Percentiles rank a stretch among this genome's conserved stretches.
phyloP scores from a whole-genome alignment of 768 basidiomycete species.

The Ramaria sp. region DNA sequence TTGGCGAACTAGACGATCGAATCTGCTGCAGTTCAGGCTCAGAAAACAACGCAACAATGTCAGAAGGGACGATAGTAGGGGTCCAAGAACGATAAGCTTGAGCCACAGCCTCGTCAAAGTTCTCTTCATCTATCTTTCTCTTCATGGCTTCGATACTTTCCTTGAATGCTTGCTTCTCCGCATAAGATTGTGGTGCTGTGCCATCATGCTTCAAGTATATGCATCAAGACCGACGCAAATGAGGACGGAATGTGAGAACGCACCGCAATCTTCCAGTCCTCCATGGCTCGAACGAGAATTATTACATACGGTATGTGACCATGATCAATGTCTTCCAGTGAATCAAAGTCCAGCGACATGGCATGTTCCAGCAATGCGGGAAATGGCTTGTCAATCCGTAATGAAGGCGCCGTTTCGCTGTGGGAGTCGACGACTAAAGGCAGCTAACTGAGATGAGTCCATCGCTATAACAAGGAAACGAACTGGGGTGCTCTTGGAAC shows the following conservation, averaged over 20 bases:
- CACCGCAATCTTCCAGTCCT: slow-evolving; percentile 74
- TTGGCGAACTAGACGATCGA: slow-evolving; percentile 24
- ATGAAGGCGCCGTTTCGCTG: slow-evolving; percentile 59
- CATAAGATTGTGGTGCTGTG: slow-evolving; percentile 37
- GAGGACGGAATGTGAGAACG: slow-evolving; percentile 16
- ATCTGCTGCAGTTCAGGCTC: slow-evolving; percentile 36
- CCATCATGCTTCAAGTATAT: slow-evolving; percentile 48
- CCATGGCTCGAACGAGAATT: slow-evolving; percentile 73
- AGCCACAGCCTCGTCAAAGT: slow-evolving; percentile 88
- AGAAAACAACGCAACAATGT: slow-evolving; percentile 52
- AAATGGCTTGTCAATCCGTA: slow-evolving; percentile 87
- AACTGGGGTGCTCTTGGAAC: slow-evolving; percentile 79
- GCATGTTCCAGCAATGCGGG: slow-evolving; percentile 70
- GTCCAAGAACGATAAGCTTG: slow-evolving; percentile 81
- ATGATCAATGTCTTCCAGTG: slow-evolving; percentile 84
- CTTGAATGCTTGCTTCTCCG: slow-evolving; percentile 76
- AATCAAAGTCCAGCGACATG: slow-evolving; percentile 54
- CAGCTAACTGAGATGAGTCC: background rate
- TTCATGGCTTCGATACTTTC: slow-evolving; percentile 48
- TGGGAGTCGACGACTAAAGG: slow-evolving; percentile 77
- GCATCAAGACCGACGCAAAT: background rate
- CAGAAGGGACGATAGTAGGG: slow-evolving; percentile 52
- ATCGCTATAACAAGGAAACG: slow-evolving; percentile 18
- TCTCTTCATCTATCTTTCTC: slow-evolving; percentile 83
- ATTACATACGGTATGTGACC: slow-evolving; percentile 85